Conservation (phyloP, 345 rosid genomes). For the Salix viminalis region DNA sequence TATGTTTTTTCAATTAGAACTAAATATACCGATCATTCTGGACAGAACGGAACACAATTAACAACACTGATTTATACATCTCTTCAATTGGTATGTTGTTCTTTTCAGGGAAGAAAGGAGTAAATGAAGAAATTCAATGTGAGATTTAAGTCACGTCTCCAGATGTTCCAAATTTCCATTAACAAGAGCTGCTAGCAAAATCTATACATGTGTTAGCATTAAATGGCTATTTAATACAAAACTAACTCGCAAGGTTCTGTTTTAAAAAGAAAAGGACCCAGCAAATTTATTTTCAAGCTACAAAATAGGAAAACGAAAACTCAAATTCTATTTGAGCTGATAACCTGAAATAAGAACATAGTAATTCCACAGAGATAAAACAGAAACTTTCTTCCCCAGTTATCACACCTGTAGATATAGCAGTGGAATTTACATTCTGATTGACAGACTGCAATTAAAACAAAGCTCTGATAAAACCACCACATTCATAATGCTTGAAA, state of each 20-base stretch:
- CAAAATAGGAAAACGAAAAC: too few species aligned
- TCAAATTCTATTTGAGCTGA: too few species aligned
- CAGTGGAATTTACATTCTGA: conserved; percentile 54
- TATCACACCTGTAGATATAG: conserved; percentile 11
- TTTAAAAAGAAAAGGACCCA: too few species aligned
- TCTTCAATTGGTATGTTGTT: conserved; percentile 43
- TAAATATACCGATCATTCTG: too few species aligned
- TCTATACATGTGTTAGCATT: too few species aligned
- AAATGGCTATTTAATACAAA: too few species aligned
- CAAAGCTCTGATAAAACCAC: conserved; percentile 28
- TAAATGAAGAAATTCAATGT: conserved; percentile 27
- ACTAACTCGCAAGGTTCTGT: too few species aligned
- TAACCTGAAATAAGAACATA: conserved; percentile 5
- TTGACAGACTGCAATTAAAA: conserved; percentile 17
- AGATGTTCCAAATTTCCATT: background rate
- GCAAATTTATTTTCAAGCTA: too few species aligned
- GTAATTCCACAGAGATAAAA: background rate
- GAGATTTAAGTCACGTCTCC: background rate
- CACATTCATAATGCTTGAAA: too few species aligned
- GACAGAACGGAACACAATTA: too few species aligned
- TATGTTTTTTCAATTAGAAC: too few species aligned
- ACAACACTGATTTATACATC: conserved; percentile 8
- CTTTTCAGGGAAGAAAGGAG: conserved; percentile 43
- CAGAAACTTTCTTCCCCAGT: background rate
- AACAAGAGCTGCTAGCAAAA: background rate